Conservation (phyloP, 2,329 filamentous ascomycete species). For the Cercospora zeae-maydis region DNA sequence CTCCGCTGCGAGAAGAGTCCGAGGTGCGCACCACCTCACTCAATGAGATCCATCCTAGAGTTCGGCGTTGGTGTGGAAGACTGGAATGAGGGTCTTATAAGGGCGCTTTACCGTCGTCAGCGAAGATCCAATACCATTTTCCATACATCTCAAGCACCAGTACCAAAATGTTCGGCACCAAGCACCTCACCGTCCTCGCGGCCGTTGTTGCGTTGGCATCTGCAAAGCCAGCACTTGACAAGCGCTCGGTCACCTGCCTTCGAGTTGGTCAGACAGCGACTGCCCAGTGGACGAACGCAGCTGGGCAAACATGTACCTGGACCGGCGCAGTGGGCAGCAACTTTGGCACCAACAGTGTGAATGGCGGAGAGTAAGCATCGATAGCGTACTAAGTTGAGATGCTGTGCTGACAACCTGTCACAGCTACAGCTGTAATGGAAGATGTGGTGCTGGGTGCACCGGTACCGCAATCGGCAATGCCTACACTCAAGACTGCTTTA, state of each 20-base stretch:
- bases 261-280: conserved; percentile 43
- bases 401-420: not conserved
- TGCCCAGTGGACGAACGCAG: conserved; percentile 47
- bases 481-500: conserved; percentile 52
- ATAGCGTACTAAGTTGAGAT: too few species aligned
- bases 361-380: conserved; percentile 45
- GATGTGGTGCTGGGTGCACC: conserved; percentile 48
- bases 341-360: conserved; percentile 44
- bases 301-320: conserved; percentile 44
- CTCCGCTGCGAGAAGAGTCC: not conserved
- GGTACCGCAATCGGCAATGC: conserved; percentile 46
- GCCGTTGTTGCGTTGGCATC: not conserved
- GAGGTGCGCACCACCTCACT: not conserved
- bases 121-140: not conserved
- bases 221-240: conserved; percentile 12
- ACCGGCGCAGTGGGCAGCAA: conserved; percentile 48
- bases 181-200: not conserved
- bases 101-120: not conserved
- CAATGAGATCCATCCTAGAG: not conserved
- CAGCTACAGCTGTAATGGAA: conserved; percentile 51
- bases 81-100: not conserved
- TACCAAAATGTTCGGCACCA: not conserved
- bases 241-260: conserved; percentile 36
- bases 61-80: not conserved
- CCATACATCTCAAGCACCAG: not conserved